Base-by-base conservation (phyloP, 352 stramenopile species). In the Globisporangium emineosum region DNA sequence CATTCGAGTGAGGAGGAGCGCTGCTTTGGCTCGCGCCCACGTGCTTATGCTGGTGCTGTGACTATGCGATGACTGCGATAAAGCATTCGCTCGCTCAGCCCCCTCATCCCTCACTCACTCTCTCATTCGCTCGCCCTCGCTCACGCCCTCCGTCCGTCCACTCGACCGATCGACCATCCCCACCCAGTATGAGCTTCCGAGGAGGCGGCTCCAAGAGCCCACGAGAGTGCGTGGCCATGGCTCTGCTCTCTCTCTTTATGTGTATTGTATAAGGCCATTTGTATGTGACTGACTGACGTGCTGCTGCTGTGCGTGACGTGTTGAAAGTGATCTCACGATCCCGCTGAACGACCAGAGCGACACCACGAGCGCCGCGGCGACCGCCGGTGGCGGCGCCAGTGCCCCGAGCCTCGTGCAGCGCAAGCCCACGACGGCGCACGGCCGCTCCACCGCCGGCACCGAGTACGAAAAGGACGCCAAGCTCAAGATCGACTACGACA, bases 401-500 rank as follows among this genome's bases (percentile, higher is more conserved):
- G 33, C 17, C 37, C 21, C 32, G 9, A 43, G 23, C 25, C 37
- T 66, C 51, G 32, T 47, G 60, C 60, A 60, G 13, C 50, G 27
- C 50, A 66, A 66, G 29, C 43, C 52, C 51, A 40, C 37, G n/a
- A 13, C 21, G 15, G 33, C 35, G 43, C 57, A 32, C 6, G 43
- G 30, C n/a, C 57, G 57, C 57, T 56, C 45, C 43, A 86, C 77
- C 2, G 68, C 72, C 33, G 73, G 74, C 37, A 87, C 77, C 40
- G 81, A 90, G 19, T 45, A 47, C 32, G 83, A 89, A 49, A 88
- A 86, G 52, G 75, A 76, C 7, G 82, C 79, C 55, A 90, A 91
- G 45, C 71, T 93, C 47, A 79, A 74, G 60, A 91, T 93, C 43
- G 72, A 83, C 56, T 75, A 88, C 64, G 75, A 81, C 58, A 70